phyloP scores from a whole-genome alignment of 148 eudicot genomes.

The Heliamphora exappendiculata region DNA sequence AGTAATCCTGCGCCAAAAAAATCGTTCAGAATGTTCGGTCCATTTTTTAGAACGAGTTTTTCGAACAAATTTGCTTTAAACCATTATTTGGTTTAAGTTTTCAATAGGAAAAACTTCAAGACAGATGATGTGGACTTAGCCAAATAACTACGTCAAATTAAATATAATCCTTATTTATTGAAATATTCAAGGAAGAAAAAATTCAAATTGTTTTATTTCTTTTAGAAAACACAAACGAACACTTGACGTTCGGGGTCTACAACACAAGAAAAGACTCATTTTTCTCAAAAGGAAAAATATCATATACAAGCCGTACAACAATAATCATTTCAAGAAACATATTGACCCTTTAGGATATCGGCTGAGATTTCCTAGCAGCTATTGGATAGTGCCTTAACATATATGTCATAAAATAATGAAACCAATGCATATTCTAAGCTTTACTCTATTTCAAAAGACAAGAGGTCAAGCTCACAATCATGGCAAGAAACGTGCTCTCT shows the following conservation, averaged over 20 bases:
- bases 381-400: background rate
- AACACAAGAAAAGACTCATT: constrained; percentile 24
- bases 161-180: no score
- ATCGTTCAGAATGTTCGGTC: constrained; percentile 61
- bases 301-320: constrained; percentile 25
- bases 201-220: no score
- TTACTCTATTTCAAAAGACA: background rate
- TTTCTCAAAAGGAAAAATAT: constrained; percentile 31
- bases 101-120: no score
- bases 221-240: no score
- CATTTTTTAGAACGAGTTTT: no score
- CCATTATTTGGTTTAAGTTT: no score
- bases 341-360: constrained; percentile 9
- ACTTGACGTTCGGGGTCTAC: constrained; percentile 44
- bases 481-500: no score
- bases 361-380: background rate
- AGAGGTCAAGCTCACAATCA: background rate
- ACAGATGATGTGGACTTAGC: no score
- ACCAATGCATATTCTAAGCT: background rate
- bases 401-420: background rate
- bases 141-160: no score
- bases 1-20: constrained; percentile 78
- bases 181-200: no score
- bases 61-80: no score
- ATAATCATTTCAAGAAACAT: constrained; percentile 6